Evolutionary conservation across 1,284 basidiomycete species (phyloP).

Genomic region (Omphalotus olearius): DNA sequence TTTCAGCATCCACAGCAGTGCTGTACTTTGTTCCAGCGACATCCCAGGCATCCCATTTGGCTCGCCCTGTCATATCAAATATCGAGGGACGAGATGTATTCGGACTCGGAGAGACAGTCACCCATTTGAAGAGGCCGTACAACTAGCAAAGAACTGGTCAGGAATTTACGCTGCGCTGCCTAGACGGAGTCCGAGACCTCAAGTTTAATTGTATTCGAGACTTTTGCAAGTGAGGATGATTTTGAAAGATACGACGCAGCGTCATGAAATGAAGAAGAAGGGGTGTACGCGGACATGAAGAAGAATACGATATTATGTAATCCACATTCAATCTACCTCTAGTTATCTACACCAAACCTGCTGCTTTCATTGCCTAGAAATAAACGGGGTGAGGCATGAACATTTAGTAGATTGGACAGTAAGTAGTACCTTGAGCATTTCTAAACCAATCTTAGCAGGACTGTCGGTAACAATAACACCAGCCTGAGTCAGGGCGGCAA

Average conservation of each 20-base stretch:
- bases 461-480: slow-evolving; percentile 94
- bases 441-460: slow-evolving; percentile 89
- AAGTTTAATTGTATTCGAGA: slow-evolving; percentile 60
- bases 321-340: slow-evolving; percentile 13
- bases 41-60: slow-evolving; percentile 88
- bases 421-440: slow-evolving; percentile 74
- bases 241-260: slow-evolving; percentile 65
- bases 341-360: slow-evolving; percentile 64
- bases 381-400: slow-evolving; percentile 10
- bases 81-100: slow-evolving; percentile 67
- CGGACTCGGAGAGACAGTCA: slow-evolving; percentile 58
- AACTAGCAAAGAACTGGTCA: slow-evolving; percentile 46
- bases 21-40: slow-evolving; percentile 47
- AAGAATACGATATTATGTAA: slow-evolving; percentile 18
- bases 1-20: slow-evolving; percentile 42
- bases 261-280: slow-evolving; percentile 50
- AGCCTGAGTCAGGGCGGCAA: slow-evolving; percentile 89
- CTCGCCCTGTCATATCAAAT: slow-evolving; percentile 76
- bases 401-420: neutral
- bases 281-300: slow-evolving; percentile 18
- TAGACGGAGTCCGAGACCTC: slow-evolving; percentile 50
- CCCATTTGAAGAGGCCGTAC: slow-evolving; percentile 82
- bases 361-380: slow-evolving; percentile 76
- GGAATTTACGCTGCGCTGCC: slow-evolving; percentile 16
- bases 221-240: slow-evolving; percentile 45